Percentiles rank a stretch among this genome's conserved stretches.
These are phyloP conservation scores for Casuarina equisetifolia DNA, from an alignment of 306 rosid genomes.

Conservation along the genomic window DNA sequence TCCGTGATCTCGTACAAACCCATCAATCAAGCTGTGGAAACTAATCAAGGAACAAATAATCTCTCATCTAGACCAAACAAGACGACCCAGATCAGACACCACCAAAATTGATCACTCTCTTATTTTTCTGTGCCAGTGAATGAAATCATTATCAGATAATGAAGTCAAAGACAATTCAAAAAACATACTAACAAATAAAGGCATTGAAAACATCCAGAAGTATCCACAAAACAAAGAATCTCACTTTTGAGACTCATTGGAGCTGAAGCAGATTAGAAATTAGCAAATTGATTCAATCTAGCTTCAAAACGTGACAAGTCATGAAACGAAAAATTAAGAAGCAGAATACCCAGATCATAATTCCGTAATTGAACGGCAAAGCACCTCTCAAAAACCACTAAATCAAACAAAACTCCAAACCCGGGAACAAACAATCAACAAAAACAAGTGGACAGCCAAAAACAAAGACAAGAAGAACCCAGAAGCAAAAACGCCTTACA, in stretches of 20 bases:
- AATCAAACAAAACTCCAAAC: slow-evolving; percentile 13
- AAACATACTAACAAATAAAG: neutral
- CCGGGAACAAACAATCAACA: slow-evolving; percentile 17
- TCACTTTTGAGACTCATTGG: slow-evolving; percentile 1
- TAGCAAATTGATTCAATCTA: neutral
- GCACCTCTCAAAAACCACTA: slow-evolving; percentile 13
- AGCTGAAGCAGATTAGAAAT: slow-evolving; percentile 20
- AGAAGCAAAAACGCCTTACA: slow-evolving; percentile 47
- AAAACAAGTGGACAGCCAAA: neutral
- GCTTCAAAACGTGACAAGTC: neutral
- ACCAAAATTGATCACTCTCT: neutral
- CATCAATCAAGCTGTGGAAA: slow-evolving; percentile 1
- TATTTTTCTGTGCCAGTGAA: neutral
- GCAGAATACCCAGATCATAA: slow-evolving; percentile 9
- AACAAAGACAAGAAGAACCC: neutral
- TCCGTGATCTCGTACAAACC: slow-evolving; percentile 1
- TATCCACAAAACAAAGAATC: slow-evolving; percentile 9
- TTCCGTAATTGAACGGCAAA: slow-evolving; percentile 6
- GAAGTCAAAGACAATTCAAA: neutral
- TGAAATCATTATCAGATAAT: neutral
- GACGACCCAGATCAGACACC: neutral
- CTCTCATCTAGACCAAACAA: neutral
- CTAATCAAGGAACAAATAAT: neutral
- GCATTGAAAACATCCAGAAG: neutral
- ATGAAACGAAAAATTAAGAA: slow-evolving; percentile 3